Evolutionary conservation across 306 rosid species (phyloP).

Genomic region (Ochetophila trinervis): DNA sequence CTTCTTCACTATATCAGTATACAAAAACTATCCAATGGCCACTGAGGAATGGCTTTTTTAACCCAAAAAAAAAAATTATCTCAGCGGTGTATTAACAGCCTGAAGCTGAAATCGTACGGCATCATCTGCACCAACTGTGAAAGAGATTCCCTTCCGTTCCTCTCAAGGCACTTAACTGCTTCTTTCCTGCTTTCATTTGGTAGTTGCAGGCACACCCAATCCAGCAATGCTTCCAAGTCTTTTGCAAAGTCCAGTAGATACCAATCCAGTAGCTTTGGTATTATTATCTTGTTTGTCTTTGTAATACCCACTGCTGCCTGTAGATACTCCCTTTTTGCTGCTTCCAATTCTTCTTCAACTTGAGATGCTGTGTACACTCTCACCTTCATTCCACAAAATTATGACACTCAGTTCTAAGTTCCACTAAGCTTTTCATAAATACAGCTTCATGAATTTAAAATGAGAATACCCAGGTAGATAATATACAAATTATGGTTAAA

Average conservation of each 20-base stretch:
- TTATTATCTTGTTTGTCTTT: constrained; percentile 49
- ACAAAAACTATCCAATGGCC: constrained; percentile 24
- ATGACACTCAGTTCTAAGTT: constrained; percentile 19
- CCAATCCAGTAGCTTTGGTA: constrained; percentile 89
- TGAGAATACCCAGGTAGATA: too few species aligned
- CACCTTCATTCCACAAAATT: constrained; percentile 49
- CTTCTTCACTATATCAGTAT: constrained; percentile 29
- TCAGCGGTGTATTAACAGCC: constrained; percentile 63
- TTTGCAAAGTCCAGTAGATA: constrained; percentile 85
- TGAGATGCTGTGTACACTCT: constrained; percentile 68
- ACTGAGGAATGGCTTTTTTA: too few species aligned
- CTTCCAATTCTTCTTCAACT: constrained; percentile 73
- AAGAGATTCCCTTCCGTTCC: constrained; percentile 49
- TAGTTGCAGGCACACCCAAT: constrained; percentile 82
- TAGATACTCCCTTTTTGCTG: constrained; percentile 74
- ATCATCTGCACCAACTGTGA: constrained; percentile 59
- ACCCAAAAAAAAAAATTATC: not conserved
- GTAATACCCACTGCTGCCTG: constrained; percentile 73
- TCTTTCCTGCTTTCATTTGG: constrained; percentile 60
- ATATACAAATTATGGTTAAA: not conserved
- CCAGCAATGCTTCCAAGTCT: constrained; percentile 74
- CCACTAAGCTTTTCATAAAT: not conserved
- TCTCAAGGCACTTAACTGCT: constrained; percentile 65
- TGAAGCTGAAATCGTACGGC: constrained; percentile 80
- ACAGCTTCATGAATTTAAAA: not conserved